Evolutionary conservation across 2,329 filamentous ascomycete species (phyloP), one percentile per base, ranked within the genome.

Genomic region (Colletotrichum sansevieriae): DNA sequence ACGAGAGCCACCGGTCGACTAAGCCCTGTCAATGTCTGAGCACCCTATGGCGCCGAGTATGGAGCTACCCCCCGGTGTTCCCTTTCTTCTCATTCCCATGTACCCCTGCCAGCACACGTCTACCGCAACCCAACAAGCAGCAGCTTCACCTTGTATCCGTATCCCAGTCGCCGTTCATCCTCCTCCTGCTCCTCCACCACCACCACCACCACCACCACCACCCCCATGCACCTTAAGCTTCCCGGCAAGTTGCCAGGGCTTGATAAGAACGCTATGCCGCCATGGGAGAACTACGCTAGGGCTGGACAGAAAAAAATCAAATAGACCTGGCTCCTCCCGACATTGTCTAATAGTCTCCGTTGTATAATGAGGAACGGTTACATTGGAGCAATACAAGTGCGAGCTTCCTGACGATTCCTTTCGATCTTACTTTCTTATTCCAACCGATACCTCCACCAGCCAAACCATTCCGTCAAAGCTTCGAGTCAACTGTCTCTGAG

Each of bases 21-120:
- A 69, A 69, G 66, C 66, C 66, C 66, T 69, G 66, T 69, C 63
- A 61, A 44, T 65, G 66, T 69, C 66, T 69, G 62, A 69, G 63
- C 66, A 69, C 66, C 65, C 49, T 66, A 47, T 57, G 56, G 66
- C 63, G 57, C 66, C 56, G 63, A 67, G 44, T 41, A 55, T 69
- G 63, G 66, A 43, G 47, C 52, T 51, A 69, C 66, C 56, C 66
- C 65, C 66, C 55, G 65, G 66, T 44, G 66, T 65, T 63, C 54
- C 18, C 44, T 33, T 66, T 25, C 37, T 64, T 64, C 44, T 29
- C 54, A 18, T 66, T 43, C 43, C 63, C 56, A 66, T 56, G 63
- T 39, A 66, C 66, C 66, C 66, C 66, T 56, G 63, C 66, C 63
- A 68, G 52, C 57, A 66, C 63, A 66, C 63, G 54, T 61, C 62